Base-by-base conservation (phyloP, 257 asterid species). In the Penstemon davidsonii region DNA sequence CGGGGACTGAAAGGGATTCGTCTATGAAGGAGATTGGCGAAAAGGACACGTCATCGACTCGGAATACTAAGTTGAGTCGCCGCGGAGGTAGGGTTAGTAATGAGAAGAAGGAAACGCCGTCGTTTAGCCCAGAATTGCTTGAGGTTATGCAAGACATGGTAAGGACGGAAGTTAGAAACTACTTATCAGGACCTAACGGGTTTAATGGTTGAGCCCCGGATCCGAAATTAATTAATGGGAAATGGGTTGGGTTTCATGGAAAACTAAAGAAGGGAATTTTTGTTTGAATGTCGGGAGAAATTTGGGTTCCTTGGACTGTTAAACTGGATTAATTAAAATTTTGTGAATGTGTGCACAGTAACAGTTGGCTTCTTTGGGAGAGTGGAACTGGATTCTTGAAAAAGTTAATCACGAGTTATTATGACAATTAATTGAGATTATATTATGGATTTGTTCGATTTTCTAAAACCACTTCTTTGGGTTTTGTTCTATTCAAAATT, bases 81-180 rank as follows among this genome's bases (percentile, higher is more conserved):
- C 41, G 33, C 2, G 33, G 33, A 25, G 33, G 33, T 25, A 25
- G 2, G 2, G 33, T 25, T 25, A 8, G 18, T 58, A 58, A 58
- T 47, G 50, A 8, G 62, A 64, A 55, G 68, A 60, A 53, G 40
- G 66, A 43, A 41, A 42, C 73, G 1, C 8, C 10, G 72, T 10
- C 64, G 58, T 68, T 81, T 18, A 64, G 53, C 50, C 69, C 81
- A 4, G 83, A 81, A 55, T 69, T 79, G 3, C 55, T 53, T 46
- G 62, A 73, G 2, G 39, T 79, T 54, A 63, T 81, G 74, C 73
- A 68, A 51, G 77, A 81, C 4, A 62, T 84, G 70, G 67, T 84
- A 55, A 79, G 43, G 72, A 50, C 9, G 39, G 89, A 84, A 75
- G 79, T 81, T 62, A 70, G 66, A n/a, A 81, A 70, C 68, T 79